phyloP scores from a whole-genome alignment of 768 basidiomycete species.

The Mycena galericulata region DNA sequence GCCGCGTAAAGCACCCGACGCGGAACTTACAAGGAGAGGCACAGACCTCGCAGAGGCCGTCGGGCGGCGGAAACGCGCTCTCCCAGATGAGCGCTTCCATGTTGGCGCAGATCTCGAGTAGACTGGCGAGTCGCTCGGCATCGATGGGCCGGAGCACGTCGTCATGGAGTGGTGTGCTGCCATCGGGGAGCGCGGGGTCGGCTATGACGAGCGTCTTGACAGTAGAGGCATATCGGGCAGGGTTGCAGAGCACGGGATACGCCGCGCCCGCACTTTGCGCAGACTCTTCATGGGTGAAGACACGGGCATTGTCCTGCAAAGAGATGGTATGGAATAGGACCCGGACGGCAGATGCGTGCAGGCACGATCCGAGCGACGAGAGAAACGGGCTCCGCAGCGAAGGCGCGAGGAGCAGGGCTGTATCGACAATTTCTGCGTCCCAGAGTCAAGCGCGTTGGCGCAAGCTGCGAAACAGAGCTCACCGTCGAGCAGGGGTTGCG shows the following conservation, averaged over 20 bases:
- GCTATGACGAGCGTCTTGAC: conserved; percentile 46
- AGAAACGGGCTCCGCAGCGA: conserved; percentile 38
- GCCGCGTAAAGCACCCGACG: neutral
- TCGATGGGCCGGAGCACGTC: conserved; percentile 32
- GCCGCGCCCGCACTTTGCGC: conserved; percentile 31
- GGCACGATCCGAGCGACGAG: conserved; percentile 42
- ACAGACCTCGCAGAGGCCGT: conserved; percentile 53
- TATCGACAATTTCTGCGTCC: conserved; percentile 28
- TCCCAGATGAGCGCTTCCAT: conserved; percentile 49
- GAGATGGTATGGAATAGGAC: conserved; percentile 44
- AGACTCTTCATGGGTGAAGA: conserved; percentile 29
- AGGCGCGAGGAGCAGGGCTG: conserved; percentile 31
- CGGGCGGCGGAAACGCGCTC: conserved; percentile 48
- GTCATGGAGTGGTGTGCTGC: conserved; percentile 5
- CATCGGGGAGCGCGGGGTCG: conserved; percentile 22
- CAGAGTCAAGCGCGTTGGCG: conserved; percentile 16
- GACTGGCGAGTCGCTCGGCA: conserved; percentile 27
- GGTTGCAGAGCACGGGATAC: conserved; percentile 45
- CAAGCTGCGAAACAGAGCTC: conserved; percentile 10
- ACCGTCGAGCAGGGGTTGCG: conserved; percentile 41
- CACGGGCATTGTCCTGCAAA: conserved; percentile 45
- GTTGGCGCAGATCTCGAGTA: conserved; percentile 38
- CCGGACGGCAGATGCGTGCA: conserved; percentile 47
- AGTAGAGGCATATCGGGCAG: conserved; percentile 43
- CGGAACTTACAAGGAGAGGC: neutral